Percentiles rank a stretch among this genome's conserved stretches.
Conservation (phyloP, 192 early-diverging fungal species). For the Gamsiella multidivaricata region DNA sequence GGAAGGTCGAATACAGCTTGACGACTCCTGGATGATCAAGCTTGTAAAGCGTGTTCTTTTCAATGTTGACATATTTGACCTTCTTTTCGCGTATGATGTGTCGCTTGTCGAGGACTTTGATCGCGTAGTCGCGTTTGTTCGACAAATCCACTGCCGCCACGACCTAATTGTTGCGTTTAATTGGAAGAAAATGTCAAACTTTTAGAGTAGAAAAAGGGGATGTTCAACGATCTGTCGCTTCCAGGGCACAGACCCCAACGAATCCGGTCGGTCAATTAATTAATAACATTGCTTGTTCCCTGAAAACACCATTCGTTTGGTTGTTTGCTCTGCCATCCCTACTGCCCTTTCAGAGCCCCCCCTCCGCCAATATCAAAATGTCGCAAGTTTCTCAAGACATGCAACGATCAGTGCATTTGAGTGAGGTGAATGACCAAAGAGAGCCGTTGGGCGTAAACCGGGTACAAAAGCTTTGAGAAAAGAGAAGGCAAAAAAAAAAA, state of each 20-base stretch:
- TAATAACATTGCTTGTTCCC: no score
- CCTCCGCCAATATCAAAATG: no score
- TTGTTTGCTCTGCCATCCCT: background rate
- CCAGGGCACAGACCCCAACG: background rate
- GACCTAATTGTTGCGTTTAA: constrained; percentile 59
- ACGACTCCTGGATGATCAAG: constrained; percentile 93
- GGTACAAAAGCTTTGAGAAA: constrained; percentile 1
- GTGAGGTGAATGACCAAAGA: background rate
- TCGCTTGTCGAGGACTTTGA: constrained; percentile 90
- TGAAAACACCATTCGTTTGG: background rate
- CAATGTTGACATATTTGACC: constrained; percentile 95
- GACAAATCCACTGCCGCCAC: constrained; percentile 79
- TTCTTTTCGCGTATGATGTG: constrained; percentile 97
- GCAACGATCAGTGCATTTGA: background rate
- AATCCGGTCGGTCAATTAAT: no score
- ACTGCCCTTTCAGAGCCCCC: background rate
- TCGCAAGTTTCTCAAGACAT: no score
- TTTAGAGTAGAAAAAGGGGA: background rate
- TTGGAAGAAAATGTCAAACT: background rate
- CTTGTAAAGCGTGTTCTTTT: constrained; percentile 88
- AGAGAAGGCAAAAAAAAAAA: background rate
- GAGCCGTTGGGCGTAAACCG: constrained; percentile 26
- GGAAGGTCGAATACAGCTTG: constrained; percentile 94
- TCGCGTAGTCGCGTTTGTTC: constrained; percentile 80
- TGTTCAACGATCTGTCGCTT: no score